Base-by-base conservation (phyloP, 768 basidiomycete species). In the Boletus patriciae region DNA sequence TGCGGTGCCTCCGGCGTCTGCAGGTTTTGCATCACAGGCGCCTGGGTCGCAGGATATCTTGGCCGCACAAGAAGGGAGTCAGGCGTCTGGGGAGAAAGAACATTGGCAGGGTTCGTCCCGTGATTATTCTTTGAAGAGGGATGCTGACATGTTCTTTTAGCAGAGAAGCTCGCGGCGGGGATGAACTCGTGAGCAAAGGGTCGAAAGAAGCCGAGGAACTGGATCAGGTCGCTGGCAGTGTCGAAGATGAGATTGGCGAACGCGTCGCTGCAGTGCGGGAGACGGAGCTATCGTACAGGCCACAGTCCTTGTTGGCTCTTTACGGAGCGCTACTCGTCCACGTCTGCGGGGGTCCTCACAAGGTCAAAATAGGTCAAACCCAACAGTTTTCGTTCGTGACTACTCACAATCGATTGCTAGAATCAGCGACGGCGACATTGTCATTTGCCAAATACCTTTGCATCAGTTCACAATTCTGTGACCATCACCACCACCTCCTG, bases 181-280 rank as follows among this genome's bases (percentile, higher is more conserved):
- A 63, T 29, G 67, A 77, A 66, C 53, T 69, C 72, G 34, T 65
- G 8, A 90, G 86, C 2, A 76, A 75, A 27, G 69, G 71, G 9
- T 71, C 81, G 36, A 91, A 85, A 57, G 83, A 84, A 10, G 58
- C 79, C 56, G 95, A 97, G 67, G 97, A 99, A 69, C 84, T 98
- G 0, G 97, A 99, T 62, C 94, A 96, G 64, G 96, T 98, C 10
- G 94, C 90, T 9, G 97, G 97, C 7, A 96, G 95, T 66, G 94
- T 94, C 5, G 97, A 99, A 70, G 97, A 99, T 67, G 97, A 99
- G 65, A 96, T 98, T 62, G 97, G 94, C 13, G 97, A 99, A 55
- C 82, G 88, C 10, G 90, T 99, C 38, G 86, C 88, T 2, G 82
- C 76, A 2, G 83, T 97, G 52, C 79, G 93, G 31, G 97, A 99